Evolutionary conservation across 2,329 filamentous ascomycete genomes (phyloP), one percentile per base, ranked within the genome.

Genomic region (Trichoderma atrobrunneum): DNA sequence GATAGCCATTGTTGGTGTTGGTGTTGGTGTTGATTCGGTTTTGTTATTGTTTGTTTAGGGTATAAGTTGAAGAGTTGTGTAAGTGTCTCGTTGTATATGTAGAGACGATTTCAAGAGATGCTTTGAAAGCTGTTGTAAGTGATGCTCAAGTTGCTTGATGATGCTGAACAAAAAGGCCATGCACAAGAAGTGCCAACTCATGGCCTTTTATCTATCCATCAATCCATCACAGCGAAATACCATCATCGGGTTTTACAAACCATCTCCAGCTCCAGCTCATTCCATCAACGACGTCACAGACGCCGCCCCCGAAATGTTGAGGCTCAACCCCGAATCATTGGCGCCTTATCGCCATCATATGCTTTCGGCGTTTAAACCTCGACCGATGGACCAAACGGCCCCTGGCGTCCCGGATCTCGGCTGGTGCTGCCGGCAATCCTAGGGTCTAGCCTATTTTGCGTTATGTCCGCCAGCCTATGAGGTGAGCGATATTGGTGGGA

Each of bases 1-100:
- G 62, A 73, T 63, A 16, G 67, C 36, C 57, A 73, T 66, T 26
- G 12, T 51, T 51, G 39, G n/a, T 48, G 16, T 61, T 34, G 24
- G 8, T 34, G 30, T 57, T 59, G 34, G 28, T 51, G 18, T 51
- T 48, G 18, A 11, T 7, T n/a, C 26, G 18, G 34, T 16, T 36
- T 30, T 30, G 10, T 18, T 11, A 6, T 48, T 21, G 12, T 48
- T n/a, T n/a, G 18, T 54, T 1, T 56, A 2, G 14, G 6, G 34
- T 36, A 1, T 36, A 14, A 16, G 3, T 36, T 36, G 34, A 7
- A 18, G 18, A 48, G 3, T 11, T 48, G 43, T 48, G 1, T 5
- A 48, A 21, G 8, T 48, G 3, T n/a, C 4, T n/a, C 8, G 43
- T 51, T 51, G 12, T 43, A 12, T 39, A 21, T 48, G 11, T 14